These are phyloP conservation scores for Penicillium paradoxum DNA, from an alignment of 495 filamentous ascomycete species.

Conservation along the genomic window DNA sequence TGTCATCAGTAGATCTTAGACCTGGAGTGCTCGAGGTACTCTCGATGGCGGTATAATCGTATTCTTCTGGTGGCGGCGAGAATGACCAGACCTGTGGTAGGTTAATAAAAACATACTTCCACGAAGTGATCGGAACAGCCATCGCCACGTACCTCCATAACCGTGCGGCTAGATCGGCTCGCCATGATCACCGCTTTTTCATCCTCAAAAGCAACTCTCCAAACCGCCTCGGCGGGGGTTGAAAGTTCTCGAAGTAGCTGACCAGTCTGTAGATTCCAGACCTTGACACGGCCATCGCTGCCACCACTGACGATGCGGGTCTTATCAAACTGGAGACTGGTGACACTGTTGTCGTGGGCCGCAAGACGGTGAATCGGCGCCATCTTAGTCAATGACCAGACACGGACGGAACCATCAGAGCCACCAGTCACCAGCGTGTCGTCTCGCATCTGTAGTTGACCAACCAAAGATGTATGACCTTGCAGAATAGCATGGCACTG, in stretches of 20 bases:
- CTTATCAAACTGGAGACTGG: conserved; percentile 94
- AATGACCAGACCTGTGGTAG: conserved; percentile 76
- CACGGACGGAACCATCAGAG: conserved; percentile 89
- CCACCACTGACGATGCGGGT: conserved; percentile 90
- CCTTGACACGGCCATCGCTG: conserved; percentile 92
- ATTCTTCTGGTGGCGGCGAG: conserved; percentile 69
- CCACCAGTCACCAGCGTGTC: conserved; percentile 94
- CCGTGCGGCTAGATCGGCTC: conserved; percentile 70
- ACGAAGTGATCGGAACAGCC: neutral
- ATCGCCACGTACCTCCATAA: conserved; percentile 77
- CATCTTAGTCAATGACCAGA: conserved; percentile 89
- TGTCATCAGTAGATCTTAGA: conserved; percentile 20
- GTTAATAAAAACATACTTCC: conserved; percentile 8
- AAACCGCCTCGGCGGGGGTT: conserved; percentile 86
- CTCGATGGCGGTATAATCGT: conserved; percentile 29
- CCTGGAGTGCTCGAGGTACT: conserved; percentile 39
- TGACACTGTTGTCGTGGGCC: conserved; percentile 98
- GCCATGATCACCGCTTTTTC: conserved; percentile 98
- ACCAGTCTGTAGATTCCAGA: conserved; percentile 92
- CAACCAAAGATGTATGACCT: conserved; percentile 93
- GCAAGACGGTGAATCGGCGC: conserved; percentile 88
- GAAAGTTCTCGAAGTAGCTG: conserved; percentile 87
- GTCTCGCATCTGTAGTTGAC: conserved; percentile 93
- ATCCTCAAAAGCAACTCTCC: conserved; percentile 96
- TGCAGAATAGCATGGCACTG: conserved; percentile 89